Conservation (phyloP, 805 yeast genomes). For the Clavispora phyllophila region DNA sequence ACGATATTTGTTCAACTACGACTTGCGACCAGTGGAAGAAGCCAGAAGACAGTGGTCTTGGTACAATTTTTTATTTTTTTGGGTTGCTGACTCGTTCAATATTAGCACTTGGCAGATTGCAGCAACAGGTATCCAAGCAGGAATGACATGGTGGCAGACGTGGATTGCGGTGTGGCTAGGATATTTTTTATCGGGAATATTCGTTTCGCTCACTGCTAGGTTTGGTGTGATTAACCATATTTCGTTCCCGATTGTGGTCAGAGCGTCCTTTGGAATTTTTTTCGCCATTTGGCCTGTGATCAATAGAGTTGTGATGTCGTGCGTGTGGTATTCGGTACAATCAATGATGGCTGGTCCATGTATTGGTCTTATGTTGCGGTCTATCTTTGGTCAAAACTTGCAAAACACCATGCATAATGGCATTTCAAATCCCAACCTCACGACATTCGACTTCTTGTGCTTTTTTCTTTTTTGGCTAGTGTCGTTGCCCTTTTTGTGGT, state of each 20-base stretch:
- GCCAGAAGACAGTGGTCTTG: conserved; percentile 80
- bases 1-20: conserved; percentile 66
- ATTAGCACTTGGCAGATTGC: conserved; percentile 91
- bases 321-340: conserved; percentile 87
- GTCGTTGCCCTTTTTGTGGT: conserved; percentile 74
- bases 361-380: conserved; percentile 59
- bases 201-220: conserved; percentile 68
- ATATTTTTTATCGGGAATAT: conserved; percentile 61
- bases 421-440: conserved; percentile 53
- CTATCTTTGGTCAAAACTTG: conserved; percentile 65
- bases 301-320: conserved; percentile 83
- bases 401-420: conserved; percentile 59
- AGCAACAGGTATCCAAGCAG: conserved; percentile 67
- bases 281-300: conserved; percentile 86
- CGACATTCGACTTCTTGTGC: conserved; percentile 67
- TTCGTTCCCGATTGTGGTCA: conserved; percentile 76
- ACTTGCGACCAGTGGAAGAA: conserved; percentile 72
- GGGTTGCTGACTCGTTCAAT: conserved; percentile 89
- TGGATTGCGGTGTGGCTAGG: conserved; percentile 91
- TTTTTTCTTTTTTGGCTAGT: conserved; percentile 81
- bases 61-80: conserved; percentile 73
- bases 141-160: conserved; percentile 84
- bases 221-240: conserved; percentile 78
- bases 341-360: conserved; percentile 82
- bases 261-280: conserved; percentile 83